Percentiles rank a stretch among this genome's conserved stretches.
These are phyloP conservation scores for Kluyveromyces nonfermentans DNA, from an alignment of 805 yeast genomes.

Conservation along the genomic window DNA sequence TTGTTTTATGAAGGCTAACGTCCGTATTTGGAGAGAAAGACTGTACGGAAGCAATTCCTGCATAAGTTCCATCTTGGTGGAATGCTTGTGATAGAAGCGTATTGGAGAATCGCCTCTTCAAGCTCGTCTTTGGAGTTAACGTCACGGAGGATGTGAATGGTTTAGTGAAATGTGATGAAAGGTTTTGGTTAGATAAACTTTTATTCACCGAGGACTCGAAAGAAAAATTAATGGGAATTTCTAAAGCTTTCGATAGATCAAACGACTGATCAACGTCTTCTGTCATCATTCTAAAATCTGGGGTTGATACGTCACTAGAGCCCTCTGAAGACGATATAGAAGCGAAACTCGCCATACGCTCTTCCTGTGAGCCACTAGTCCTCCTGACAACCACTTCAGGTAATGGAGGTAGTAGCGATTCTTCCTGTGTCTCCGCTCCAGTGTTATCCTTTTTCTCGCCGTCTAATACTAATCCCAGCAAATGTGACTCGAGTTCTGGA, in stretches of 20 bases:
- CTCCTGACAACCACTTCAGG: conserved; percentile 7
- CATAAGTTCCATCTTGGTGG: neutral
- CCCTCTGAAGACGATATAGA: neutral
- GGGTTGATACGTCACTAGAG: neutral
- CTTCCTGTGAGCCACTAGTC: conserved; percentile 2
- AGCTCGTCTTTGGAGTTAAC: conserved; percentile 13
- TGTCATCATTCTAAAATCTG: neutral
- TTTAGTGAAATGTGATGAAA: neutral
- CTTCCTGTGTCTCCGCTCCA: conserved; percentile 1
- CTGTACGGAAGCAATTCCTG: neutral
- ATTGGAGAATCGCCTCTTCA: conserved; percentile 16
- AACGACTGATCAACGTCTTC: conserved; percentile 11
- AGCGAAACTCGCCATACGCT: neutral
- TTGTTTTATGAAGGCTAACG: conserved; percentile 1
- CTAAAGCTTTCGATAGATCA: conserved; percentile 25
- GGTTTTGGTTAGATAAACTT: conserved; percentile 1
- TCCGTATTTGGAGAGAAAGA: neutral
- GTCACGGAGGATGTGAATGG: conserved; percentile 2
- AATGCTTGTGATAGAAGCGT: conserved; percentile 7
- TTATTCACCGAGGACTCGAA: neutral
- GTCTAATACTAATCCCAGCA: neutral
- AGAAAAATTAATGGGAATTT: conserved; percentile 13
- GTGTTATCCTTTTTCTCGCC: neutral
- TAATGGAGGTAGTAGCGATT: conserved; percentile 8
- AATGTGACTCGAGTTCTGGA: conserved; percentile 1